These are phyloP conservation scores for Camellia granthamiana DNA, from an alignment of 148 eudicot species.

Conservation along the genomic window DNA sequence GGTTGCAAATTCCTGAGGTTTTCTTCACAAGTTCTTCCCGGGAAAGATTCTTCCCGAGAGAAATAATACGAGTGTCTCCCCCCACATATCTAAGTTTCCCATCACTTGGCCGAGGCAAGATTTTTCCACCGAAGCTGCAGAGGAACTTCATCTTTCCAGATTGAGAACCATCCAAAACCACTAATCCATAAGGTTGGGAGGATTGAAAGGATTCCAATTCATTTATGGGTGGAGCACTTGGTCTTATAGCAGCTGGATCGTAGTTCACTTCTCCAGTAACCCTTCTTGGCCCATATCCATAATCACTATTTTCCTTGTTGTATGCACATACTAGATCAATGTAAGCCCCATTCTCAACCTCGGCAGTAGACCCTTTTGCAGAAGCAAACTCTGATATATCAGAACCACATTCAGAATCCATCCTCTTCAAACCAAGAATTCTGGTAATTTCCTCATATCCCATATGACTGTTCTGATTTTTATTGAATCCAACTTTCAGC, in stretches of 20 bases:
- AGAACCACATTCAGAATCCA: constrained; percentile 69
- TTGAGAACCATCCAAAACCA: constrained; percentile 52
- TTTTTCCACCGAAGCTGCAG: constrained; percentile 90
- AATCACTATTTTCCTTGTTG: constrained; percentile 31
- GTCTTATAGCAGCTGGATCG: constrained; percentile 30
- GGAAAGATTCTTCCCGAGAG: constrained; percentile 52
- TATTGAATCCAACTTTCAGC: constrained; percentile 32
- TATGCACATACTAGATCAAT: constrained; percentile 23
- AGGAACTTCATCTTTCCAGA: constrained; percentile 76
- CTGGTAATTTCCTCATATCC: constrained; percentile 61
- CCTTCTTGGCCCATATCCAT: constrained; percentile 31
- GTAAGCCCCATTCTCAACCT: constrained; percentile 35
- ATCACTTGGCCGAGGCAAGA: constrained; percentile 93
- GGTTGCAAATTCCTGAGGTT: constrained; percentile 65
- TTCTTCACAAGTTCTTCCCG: constrained; percentile 73
- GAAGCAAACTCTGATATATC: constrained; percentile 54
- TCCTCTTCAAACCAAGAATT: constrained; percentile 62
- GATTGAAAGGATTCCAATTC: constrained; percentile 42
- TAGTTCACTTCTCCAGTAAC: constrained; percentile 25
- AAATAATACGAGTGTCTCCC: constrained; percentile 85
- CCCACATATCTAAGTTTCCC: constrained; percentile 92
- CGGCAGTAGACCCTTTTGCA: constrained; percentile 47
- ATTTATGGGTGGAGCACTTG: constrained; percentile 33
- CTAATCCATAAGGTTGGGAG: constrained; percentile 34
- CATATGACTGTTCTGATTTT: constrained; percentile 38